These are phyloP conservation scores for Thalassia testudinum DNA, from an alignment of 116 monocot species.

Conservation along the genomic window DNA sequence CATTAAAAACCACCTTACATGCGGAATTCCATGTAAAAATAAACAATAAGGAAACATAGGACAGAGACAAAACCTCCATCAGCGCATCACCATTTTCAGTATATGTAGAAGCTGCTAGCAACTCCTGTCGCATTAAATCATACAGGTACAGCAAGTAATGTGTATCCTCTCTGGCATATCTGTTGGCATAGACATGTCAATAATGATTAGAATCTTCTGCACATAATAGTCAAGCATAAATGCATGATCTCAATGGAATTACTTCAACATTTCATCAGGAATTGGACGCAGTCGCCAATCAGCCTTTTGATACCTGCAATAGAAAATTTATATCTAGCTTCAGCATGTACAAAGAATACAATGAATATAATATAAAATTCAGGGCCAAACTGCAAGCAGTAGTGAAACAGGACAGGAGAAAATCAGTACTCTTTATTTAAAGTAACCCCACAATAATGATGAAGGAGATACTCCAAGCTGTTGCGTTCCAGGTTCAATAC, in stretches of 20 bases:
- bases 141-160: constrained; percentile 84
- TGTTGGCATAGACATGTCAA: constrained; percentile 11
- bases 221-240: not conserved
- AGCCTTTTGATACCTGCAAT: constrained; percentile 89
- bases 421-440: constrained; percentile 91
- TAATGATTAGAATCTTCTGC: not conserved
- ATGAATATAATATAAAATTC: not conserved
- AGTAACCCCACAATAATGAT: constrained; percentile 63
- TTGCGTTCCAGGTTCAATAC: constrained; percentile 84
- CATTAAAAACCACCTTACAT: no score
- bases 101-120: constrained; percentile 20
- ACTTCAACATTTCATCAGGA: constrained; percentile 93
- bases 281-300: constrained; percentile 93
- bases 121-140: constrained; percentile 60
- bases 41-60: no score
- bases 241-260: constrained; percentile 1
- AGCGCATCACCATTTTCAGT: constrained; percentile 42
- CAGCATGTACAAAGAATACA: not conserved
- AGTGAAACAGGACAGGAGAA: not conserved
- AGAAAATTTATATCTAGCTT: not conserved
- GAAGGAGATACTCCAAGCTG: constrained; percentile 77
- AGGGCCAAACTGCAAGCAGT: not conserved
- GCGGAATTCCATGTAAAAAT: no score
- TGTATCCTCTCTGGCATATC: constrained; percentile 98
- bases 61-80: constrained; percentile 14